Conservation (phyloP, 768 basidiomycete species). For the Sarcomyxa edulis region DNA sequence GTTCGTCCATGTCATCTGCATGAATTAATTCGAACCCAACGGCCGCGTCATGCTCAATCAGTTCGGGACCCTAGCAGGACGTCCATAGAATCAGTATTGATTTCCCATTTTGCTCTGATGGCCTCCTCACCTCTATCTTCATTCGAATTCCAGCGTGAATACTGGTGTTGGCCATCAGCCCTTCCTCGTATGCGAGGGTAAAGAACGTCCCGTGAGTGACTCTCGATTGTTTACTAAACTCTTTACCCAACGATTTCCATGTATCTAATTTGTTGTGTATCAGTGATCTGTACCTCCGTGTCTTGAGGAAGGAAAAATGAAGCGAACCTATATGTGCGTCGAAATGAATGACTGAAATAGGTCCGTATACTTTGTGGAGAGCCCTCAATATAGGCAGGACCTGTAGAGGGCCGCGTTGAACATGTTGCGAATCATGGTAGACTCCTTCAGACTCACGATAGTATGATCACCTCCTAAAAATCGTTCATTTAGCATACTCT, state of each 20-base stretch:
- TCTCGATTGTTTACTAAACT: slow-evolving; percentile 33
- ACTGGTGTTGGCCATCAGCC: slow-evolving; percentile 50
- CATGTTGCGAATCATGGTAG: background rate
- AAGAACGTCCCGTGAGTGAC: slow-evolving; percentile 67
- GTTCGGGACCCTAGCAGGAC: slow-evolving; percentile 29
- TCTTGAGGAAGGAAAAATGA: background rate
- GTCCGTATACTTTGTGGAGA: slow-evolving; percentile 56
- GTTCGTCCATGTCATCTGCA: slow-evolving; percentile 60
- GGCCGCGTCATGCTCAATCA: slow-evolving; percentile 44
- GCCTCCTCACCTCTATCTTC: slow-evolving; percentile 40
- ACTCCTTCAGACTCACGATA: slow-evolving; percentile 29
- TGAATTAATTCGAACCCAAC: slow-evolving; percentile 58
- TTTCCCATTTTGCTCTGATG: background rate
- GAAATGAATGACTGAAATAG: slow-evolving; percentile 37
- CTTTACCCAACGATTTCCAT: slow-evolving; percentile 29
- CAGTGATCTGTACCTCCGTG: no score
- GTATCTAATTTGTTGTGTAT: no score
- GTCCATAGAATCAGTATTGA: background rate
- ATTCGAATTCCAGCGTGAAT: slow-evolving; percentile 70
- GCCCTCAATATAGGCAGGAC: slow-evolving; percentile 60
- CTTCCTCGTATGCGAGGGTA: slow-evolving; percentile 50
- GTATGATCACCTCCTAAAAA: slow-evolving; percentile 57
- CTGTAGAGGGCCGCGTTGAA: slow-evolving; percentile 9
- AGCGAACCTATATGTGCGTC: slow-evolving; percentile 24
- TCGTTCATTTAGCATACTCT: no score